These are phyloP conservation scores for Ganoderma boninense DNA, from an alignment of 1,284 basidiomycete genomes.

Conservation along the genomic window DNA sequence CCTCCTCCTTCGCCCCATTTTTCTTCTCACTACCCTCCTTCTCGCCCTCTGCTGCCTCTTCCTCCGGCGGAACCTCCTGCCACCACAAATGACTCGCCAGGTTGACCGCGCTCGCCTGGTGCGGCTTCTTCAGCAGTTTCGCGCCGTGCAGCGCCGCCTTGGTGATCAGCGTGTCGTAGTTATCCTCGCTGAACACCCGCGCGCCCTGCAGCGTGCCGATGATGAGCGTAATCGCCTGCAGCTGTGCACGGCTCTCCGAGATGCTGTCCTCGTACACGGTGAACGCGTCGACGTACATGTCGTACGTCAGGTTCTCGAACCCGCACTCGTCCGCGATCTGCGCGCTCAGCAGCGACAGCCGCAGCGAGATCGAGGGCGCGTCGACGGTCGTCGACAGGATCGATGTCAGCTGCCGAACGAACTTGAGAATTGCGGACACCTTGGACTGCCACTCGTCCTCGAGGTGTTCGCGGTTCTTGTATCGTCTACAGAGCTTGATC, in stretches of 20 bases:
- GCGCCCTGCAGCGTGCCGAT: conserved; percentile 88
- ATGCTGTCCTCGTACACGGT: conserved; percentile 96
- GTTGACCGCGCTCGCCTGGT: conserved; percentile 94
- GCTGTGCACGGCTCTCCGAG: conserved; percentile 89
- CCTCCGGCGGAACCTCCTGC: conserved; percentile 70
- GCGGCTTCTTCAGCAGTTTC: conserved; percentile 94
- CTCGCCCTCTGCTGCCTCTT: conserved; percentile 42
- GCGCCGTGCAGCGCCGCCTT: conserved; percentile 95
- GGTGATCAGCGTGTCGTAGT: conserved; percentile 95
- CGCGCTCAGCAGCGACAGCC: conserved; percentile 92
- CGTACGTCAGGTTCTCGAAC: conserved; percentile 94
- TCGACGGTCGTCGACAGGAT: conserved; percentile 93
- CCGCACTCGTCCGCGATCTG: conserved; percentile 93
- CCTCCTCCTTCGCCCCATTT: conserved; percentile 53
- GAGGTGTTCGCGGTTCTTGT: conserved; percentile 78
- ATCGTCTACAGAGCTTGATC: conserved; percentile 90
- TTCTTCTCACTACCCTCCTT: conserved; percentile 46
- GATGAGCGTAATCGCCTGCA: conserved; percentile 93
- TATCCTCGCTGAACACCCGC: conserved; percentile 88
- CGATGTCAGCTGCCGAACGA: conserved; percentile 89
- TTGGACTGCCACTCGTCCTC: conserved; percentile 87
- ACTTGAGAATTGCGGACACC: conserved; percentile 87
- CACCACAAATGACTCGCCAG: conserved; percentile 97
- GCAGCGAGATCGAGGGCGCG: conserved; percentile 87
- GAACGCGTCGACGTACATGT: conserved; percentile 95